Evolutionary conservation across 2,329 filamentous ascomycete genomes (phyloP).

Genomic region (Cercospora nicotianae): DNA sequence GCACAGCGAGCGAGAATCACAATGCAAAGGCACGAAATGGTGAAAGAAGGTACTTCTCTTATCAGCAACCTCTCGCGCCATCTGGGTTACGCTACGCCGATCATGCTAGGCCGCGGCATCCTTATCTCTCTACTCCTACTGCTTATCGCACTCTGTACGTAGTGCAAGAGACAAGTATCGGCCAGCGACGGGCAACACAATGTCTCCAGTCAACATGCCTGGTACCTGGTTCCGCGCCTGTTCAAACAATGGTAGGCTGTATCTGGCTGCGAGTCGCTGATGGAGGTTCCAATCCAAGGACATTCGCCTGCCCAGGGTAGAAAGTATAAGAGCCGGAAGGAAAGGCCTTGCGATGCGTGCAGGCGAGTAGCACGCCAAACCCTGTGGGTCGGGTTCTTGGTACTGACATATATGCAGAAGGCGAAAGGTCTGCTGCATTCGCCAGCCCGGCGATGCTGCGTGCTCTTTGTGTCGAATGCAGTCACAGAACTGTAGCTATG

Average conservation of each 20-base stretch:
- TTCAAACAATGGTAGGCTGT: neutral
- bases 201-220: slow-evolving; percentile 2
- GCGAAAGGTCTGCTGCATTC: slow-evolving; percentile 30
- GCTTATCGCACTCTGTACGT: slow-evolving; percentile 7
- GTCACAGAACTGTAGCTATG: slow-evolving; percentile 24
- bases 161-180: neutral
- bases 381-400: neutral
- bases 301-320: slow-evolving; percentile 21
- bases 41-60: neutral
- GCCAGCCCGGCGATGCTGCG: slow-evolving; percentile 28
- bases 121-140: slow-evolving; percentile 7
- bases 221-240: neutral
- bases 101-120: slow-evolving; percentile 9
- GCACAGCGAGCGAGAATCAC: neutral
- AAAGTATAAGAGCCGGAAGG: slow-evolving; percentile 30
- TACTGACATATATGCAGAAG: slow-evolving; percentile 9
- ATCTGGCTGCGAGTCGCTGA: slow-evolving; percentile 9
- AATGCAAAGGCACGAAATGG: neutral
- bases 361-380: neutral
- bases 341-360: slow-evolving; percentile 29
- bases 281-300: slow-evolving; percentile 5
- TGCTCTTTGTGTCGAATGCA: slow-evolving; percentile 29
- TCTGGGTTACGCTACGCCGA: neutral
- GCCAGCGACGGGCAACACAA: slow-evolving; percentile 14
- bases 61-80: slow-evolving; percentile 8